Conservation (phyloP, 2,329 filamentous ascomycete species). For the Fusarium keratoplasticum region DNA sequence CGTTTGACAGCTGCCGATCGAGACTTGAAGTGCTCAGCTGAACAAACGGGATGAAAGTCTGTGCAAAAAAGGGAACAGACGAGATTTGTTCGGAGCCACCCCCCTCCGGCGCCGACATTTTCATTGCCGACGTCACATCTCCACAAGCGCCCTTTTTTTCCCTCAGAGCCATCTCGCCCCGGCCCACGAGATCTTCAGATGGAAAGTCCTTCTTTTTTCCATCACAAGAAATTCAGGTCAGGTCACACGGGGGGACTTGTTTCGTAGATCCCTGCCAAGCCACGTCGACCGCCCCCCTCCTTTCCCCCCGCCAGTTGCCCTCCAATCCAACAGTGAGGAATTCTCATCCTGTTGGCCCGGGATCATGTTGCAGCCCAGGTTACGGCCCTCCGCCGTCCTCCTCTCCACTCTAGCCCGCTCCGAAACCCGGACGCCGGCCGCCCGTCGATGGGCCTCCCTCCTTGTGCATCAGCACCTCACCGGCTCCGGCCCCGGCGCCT, state of each 20-base stretch:
- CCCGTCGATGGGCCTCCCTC: constrained; percentile 32
- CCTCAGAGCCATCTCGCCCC: neutral
- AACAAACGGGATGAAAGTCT: neutral
- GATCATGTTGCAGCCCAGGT: constrained; percentile 15
- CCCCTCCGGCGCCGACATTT: constrained; percentile 21
- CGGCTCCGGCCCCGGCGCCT: constrained; percentile 28
- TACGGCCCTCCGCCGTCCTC: constrained; percentile 18
- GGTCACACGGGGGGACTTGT: neutral
- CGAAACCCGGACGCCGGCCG: constrained; percentile 15
- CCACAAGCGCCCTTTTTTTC: constrained; percentile 7
- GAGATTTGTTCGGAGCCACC: constrained; percentile 12
- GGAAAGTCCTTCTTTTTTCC: constrained; percentile 22
- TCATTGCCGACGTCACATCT: constrained; percentile 30
- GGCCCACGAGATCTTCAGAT: constrained; percentile 23
- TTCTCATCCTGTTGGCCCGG: neutral
- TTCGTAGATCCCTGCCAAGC: constrained; percentile 15
- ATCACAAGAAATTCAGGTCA: neutral
- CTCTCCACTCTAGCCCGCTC: constrained; percentile 27
- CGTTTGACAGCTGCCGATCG: constrained; percentile 12
- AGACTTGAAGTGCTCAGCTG: neutral
- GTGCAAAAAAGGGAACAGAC: no score
- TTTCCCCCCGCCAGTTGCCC: neutral
- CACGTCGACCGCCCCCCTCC: neutral
- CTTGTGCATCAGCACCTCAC: constrained; percentile 48
- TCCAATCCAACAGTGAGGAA: neutral